Percentiles rank a stretch among this genome's conserved stretches.
phyloP scores from a whole-genome alignment of 345 rosid genomes.

The Theobroma cacao region DNA sequence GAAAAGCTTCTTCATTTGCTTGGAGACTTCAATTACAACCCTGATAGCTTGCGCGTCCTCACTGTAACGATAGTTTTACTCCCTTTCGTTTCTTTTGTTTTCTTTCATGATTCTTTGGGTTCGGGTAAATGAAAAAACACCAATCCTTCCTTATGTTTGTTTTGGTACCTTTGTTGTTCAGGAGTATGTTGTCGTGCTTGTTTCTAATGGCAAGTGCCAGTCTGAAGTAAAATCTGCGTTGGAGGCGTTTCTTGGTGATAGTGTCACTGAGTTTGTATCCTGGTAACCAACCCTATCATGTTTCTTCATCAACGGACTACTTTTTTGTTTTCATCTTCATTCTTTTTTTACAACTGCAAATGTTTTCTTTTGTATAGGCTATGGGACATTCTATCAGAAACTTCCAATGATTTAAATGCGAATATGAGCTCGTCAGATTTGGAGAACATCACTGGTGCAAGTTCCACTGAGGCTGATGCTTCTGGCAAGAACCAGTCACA shows the following conservation, averaged over 20 bases:
- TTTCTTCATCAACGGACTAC: no score
- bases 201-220: slow-evolving; percentile 10
- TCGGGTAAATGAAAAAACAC: not conserved
- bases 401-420: not conserved
- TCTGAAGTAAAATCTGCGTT: slow-evolving; percentile 5
- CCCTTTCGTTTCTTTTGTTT: not conserved
- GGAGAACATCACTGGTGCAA: not conserved
- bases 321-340: no score
- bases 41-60: not conserved
- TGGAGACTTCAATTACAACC: not conserved
- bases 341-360: not conserved
- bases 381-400: not conserved
- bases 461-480: not conserved
- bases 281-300: not conserved
- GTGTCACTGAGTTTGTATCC: not conserved
- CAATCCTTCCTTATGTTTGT: not conserved
- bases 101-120: not conserved
- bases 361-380: not conserved
- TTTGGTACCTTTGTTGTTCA: not conserved
- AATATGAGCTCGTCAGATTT: not conserved
- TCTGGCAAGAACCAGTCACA: not conserved
- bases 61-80: not conserved
- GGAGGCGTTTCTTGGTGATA: slow-evolving; percentile 10
- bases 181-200: slow-evolving; percentile 19
- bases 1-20: slow-evolving; percentile 12